Evolutionary conservation across 805 yeast genomes (phyloP).

Genomic region (Osmozyma mogii): DNA sequence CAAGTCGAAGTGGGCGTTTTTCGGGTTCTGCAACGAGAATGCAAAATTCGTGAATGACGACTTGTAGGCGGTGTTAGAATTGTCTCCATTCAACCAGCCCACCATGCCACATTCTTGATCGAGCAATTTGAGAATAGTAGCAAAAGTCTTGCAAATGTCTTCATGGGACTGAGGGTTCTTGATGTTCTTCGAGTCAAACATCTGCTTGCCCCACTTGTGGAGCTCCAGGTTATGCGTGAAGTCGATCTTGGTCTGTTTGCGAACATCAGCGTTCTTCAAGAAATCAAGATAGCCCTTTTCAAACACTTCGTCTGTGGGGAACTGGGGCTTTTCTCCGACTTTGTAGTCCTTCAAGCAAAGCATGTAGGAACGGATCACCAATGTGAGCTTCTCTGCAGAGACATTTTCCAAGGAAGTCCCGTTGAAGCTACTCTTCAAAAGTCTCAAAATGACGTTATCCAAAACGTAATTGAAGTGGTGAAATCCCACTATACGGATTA

Average conservation of each 20-base stretch:
- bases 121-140: conserved; percentile 46
- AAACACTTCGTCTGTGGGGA: conserved; percentile 54
- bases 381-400: conserved; percentile 60
- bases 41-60: conserved; percentile 17
- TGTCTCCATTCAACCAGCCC: conserved; percentile 25
- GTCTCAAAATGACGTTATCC: conserved; percentile 68
- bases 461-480: conserved; percentile 71
- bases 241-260: conserved; percentile 4
- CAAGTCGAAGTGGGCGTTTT: conserved; percentile 44
- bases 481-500: conserved; percentile 71
- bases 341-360: conserved; percentile 61
- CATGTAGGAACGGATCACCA: conserved; percentile 66
- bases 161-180: conserved; percentile 54
- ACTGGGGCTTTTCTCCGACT: conserved; percentile 52
- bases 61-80: conserved; percentile 6
- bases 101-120: conserved; percentile 48
- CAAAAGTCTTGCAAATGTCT: conserved; percentile 56
- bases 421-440: conserved; percentile 55
- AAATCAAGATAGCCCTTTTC: conserved; percentile 1
- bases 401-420: conserved; percentile 52
- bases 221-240: conserved; percentile 2
- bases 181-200: conserved; percentile 34
- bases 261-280: conserved; percentile 2
- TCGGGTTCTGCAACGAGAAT: conserved; percentile 23
- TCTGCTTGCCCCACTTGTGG: conserved; percentile 22